phyloP scores from a whole-genome alignment of 352 stramenopile genomes.

The Saprolegnia parasitica region DNA sequence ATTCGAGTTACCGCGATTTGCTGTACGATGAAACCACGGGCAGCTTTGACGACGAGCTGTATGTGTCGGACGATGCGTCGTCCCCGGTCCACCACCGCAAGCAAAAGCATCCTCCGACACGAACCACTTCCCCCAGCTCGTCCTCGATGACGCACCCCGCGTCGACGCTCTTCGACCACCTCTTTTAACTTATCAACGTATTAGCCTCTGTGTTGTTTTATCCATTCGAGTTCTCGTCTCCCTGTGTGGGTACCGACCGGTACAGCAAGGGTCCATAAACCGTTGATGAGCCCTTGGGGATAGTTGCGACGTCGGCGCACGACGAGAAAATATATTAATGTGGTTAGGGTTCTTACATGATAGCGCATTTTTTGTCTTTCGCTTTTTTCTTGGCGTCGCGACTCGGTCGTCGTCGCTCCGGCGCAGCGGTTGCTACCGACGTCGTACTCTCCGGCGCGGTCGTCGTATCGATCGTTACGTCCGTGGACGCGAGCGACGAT shows the following conservation, averaged over 20 bases:
- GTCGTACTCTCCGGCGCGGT: no score
- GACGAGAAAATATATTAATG: neutral
- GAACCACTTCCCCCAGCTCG: no score
- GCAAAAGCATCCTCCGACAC: no score
- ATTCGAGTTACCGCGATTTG: conserved; percentile 15
- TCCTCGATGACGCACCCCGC: no score
- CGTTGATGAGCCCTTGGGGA: no score
- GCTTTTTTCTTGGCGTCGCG: neutral
- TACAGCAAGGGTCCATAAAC: no score
- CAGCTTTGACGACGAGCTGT: neutral
- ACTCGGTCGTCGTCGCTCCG: no score
- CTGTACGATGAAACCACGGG: conserved; percentile 10
- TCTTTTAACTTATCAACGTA: neutral
- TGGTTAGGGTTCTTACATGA: conserved; percentile 19
- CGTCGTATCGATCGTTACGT: neutral
- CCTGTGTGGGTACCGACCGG: no score
- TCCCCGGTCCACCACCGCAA: no score
- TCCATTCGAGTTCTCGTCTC: no score
- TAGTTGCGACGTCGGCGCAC: no score
- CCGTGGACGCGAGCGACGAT: neutral
- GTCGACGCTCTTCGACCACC: neutral
- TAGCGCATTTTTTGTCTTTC: conserved; percentile 19
- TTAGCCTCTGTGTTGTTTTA: neutral
- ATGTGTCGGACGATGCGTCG: neutral
- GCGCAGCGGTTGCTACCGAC: no score